A percentile compares a stretch with the other conserved stretches of the same genome.
Evolutionary conservation across 2,329 filamentous ascomycete species (phyloP).

Genomic region (Drechslerella dactyloides): DNA sequence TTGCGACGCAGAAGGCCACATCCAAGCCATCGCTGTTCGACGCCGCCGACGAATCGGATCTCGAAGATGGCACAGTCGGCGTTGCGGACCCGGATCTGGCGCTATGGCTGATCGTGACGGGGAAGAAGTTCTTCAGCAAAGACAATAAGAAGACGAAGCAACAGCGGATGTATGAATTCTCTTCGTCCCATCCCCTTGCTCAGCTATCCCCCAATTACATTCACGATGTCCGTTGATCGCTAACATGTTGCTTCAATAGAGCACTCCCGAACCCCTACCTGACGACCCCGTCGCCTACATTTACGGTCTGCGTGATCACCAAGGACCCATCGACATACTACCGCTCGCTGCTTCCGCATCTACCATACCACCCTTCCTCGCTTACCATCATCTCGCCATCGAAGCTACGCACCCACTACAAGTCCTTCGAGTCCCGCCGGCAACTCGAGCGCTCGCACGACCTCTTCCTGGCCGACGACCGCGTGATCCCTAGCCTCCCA

Average conservation of each 20-base stretch:
- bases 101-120: conserved; percentile 53
- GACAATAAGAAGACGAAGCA: conserved; percentile 43
- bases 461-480: conserved; percentile 89
- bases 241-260: conserved; percentile 12
- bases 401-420: conserved; percentile 88
- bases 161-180: conserved; percentile 45
- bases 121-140: conserved; percentile 53
- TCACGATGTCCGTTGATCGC: not conserved
- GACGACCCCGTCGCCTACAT: conserved; percentile 30
- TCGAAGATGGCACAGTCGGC: conserved; percentile 51
- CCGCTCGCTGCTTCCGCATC: conserved; percentile 84
- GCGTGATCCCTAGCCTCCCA: conserved; percentile 76
- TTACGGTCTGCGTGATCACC: conserved; percentile 53
- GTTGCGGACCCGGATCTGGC: conserved; percentile 51
- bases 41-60: conserved; percentile 47
- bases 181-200: too few species aligned
- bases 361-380: conserved; percentile 71
- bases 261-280: conserved; percentile 44
- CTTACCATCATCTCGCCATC: conserved; percentile 78
- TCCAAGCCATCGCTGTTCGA: conserved; percentile 38
- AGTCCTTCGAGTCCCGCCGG: conserved; percentile 83
- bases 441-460: conserved; percentile 87
- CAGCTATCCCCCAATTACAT: too few species aligned
- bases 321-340: conserved; percentile 77
- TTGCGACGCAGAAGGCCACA: conserved; percentile 31